Evolutionary conservation across 2,329 filamentous ascomycete species (phyloP), one percentile per base, ranked within the genome.

Genomic region (Aspergillus bombycis): DNA sequence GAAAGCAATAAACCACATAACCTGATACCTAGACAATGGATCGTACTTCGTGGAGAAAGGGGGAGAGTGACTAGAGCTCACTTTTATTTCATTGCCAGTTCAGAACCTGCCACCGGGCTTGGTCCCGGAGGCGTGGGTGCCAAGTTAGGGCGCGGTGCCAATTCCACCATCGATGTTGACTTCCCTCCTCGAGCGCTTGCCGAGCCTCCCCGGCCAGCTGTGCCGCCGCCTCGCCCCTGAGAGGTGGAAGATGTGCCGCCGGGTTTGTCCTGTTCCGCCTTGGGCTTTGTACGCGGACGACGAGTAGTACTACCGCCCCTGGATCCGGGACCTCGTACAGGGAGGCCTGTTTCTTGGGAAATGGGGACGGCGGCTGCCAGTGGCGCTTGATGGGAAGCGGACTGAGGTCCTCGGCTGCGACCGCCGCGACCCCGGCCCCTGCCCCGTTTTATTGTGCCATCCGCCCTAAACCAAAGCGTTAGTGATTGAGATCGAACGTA

Each of bases 311-410:
- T 84, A 52, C 91, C 91, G 58, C 91, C 91, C 48, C 92, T 86
- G 41, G 91, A 92, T n/a, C 90, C 90, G 11, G 90, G 88, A 54
- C 85, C 85, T 58, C 78, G 77, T 12, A 93, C 88, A 71, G 91
- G 88, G 65, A 91, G 90, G 71, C 92, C 92, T 73, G 96, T 93
- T 56, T 92, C 91, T 76, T 97, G 97, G 23, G 92, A 97, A 70
- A 95, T 91, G 48, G 94, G 89, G 58, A 93, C 92, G 76, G 96
- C 96, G 67, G 93, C 86, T 14, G 90, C 87, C 1, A 91, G 89
- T 12, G 86, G 84, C 46, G 91, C 90, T 63, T 92, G 91, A 60
- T 91, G 91, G 53, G 91, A 86, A 36, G 91, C 90, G 26, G 89
- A 88, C 41, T 89, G 85, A 38, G 84, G 81, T 54, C 80, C 83